Evolutionary conservation across 345 rosid species (phyloP).

Genomic region (Hevea brasiliensis): DNA sequence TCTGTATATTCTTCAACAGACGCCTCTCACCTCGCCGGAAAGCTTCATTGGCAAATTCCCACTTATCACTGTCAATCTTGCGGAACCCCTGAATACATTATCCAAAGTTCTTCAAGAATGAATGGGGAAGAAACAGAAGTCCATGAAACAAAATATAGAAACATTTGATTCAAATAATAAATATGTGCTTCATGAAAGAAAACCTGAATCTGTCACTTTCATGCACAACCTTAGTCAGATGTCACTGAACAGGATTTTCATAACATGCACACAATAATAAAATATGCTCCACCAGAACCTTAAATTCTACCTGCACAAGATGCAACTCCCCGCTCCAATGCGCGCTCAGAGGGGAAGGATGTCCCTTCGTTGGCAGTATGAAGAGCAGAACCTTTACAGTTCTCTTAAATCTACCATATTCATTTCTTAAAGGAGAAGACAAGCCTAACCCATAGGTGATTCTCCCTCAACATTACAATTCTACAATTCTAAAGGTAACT

Average conservation of each 20-base stretch:
- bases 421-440: neutral
- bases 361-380: constrained; percentile 16
- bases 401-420: constrained; percentile 22
- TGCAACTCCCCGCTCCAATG: constrained; percentile 32
- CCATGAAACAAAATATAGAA: constrained; percentile 5
- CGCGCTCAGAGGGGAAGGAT: constrained; percentile 25
- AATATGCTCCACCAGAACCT: constrained; percentile 28
- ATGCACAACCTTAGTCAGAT: constrained; percentile 11
- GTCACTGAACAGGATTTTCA: neutral
- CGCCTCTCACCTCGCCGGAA: constrained; percentile 30
- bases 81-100: constrained; percentile 32
- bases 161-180: neutral
- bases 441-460: constrained; percentile 10
- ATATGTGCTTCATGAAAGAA: neutral
- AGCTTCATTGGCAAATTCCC: constrained; percentile 39
- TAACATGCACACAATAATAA: constrained; percentile 12
- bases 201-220: constrained; percentile 16
- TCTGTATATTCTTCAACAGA: constrained; percentile 29
- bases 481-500: neutral
- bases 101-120: constrained; percentile 33
- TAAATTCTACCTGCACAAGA: constrained; percentile 49
- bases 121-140: constrained; percentile 14
- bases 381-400: constrained; percentile 23
- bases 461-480: constrained; percentile 6
- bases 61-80: constrained; percentile 29